A percentile compares a stretch with the other conserved stretches of the same genome.
Evolutionary conservation across 768 basidiomycete species (phyloP).

Genomic region (Mycena leptocephala): DNA sequence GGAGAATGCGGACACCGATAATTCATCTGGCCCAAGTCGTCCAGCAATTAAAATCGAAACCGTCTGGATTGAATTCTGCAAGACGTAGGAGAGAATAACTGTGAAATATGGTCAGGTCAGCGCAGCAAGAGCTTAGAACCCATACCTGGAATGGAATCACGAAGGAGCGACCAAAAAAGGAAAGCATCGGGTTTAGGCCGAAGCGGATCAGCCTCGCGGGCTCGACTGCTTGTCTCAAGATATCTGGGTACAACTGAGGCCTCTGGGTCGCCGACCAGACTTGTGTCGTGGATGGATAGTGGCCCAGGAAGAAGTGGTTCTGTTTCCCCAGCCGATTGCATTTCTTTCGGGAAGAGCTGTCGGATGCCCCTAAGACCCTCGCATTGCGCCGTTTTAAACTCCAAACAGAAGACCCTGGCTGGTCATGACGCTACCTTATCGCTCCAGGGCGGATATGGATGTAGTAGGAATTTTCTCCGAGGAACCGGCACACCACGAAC

Average conservation of each 20-base stretch:
- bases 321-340: conserved; percentile 45
- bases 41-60: conserved; percentile 75
- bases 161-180: conserved; percentile 65
- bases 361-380: not conserved
- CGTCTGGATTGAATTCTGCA: conserved; percentile 85
- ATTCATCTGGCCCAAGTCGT: conserved; percentile 77
- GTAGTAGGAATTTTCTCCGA: conserved; percentile 18
- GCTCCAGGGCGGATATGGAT: not conserved
- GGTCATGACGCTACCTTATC: conserved; percentile 26
- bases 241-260: not conserved
- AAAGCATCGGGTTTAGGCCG: conserved; percentile 17
- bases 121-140: not conserved
- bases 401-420: conserved; percentile 11
- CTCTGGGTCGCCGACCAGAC: not conserved
- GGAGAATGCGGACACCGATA: conserved; percentile 82
- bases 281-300: not conserved
- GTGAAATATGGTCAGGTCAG: not conserved
- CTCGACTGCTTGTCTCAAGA: not conserved
- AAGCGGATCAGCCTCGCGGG: not conserved
- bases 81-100: conserved; percentile 80
- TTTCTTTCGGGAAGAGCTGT: conserved; percentile 8
- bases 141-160: conserved; percentile 75
- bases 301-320: conserved; percentile 45
- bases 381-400: conserved; percentile 21
- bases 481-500: conserved; percentile 11